Conservation (phyloP, 805 yeast genomes). For the Scheffersomyces lignosus region DNA sequence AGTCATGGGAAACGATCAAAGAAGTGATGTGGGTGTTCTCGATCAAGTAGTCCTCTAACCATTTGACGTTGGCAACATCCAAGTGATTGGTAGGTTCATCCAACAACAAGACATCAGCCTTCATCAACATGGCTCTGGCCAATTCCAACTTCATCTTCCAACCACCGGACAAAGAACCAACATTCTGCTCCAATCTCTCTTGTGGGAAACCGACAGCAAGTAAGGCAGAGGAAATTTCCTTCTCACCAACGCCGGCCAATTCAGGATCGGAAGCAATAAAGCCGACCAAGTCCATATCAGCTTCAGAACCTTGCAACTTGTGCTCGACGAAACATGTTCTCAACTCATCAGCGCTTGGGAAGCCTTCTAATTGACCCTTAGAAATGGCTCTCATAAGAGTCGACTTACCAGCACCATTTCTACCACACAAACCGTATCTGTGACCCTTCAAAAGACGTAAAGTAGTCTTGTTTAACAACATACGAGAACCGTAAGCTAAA, state of each 20-base stretch:
- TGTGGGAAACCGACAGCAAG: conserved; percentile 88
- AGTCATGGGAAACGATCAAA: conserved; percentile 95
- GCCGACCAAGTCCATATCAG: conserved; percentile 81
- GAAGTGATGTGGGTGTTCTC: conserved; percentile 88
- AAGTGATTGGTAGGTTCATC: conserved; percentile 99
- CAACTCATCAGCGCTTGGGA: conserved; percentile 84
- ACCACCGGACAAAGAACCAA: conserved; percentile 96
- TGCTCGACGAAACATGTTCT: conserved; percentile 97
- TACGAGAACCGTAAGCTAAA: conserved; percentile 94
- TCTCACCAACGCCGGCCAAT: conserved; percentile 58
- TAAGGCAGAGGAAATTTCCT: conserved; percentile 74
- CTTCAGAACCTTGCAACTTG: conserved; percentile 92
- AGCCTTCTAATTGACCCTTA: conserved; percentile 95
- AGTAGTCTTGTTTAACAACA: conserved; percentile 91
- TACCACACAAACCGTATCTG: conserved; percentile 95
- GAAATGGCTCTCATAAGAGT: conserved; percentile 96
- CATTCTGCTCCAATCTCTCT: conserved; percentile 84
- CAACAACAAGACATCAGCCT: conserved; percentile 88
- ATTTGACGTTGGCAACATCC: conserved; percentile 89
- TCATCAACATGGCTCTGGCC: conserved; percentile 98
- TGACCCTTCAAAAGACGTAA: conserved; percentile 89
- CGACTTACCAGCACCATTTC: conserved; percentile 99
- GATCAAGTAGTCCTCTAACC: conserved; percentile 87
- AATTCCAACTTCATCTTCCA: conserved; percentile 99
- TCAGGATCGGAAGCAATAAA: conserved; percentile 92